phyloP scores from a whole-genome alignment of 768 basidiomycete species.

The Leccinum variicolor region DNA sequence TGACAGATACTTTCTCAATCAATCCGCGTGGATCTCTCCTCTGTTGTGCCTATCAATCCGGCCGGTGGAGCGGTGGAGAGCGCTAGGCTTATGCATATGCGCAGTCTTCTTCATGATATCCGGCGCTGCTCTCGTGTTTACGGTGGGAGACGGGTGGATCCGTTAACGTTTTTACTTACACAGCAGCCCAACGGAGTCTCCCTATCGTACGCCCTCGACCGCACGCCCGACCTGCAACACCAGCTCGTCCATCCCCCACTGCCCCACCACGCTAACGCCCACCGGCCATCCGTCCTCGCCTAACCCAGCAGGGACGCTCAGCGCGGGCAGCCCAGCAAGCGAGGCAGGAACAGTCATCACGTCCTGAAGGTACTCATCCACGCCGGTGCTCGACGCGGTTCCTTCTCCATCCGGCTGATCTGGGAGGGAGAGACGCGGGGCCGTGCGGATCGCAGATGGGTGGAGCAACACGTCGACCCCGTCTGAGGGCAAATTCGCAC shows the following conservation, averaged over 20 bases:
- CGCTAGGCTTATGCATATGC: no score
- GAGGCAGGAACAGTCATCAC: constrained; percentile 91
- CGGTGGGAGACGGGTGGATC: no score
- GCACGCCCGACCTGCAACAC: constrained; percentile 52
- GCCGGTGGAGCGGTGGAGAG: no score
- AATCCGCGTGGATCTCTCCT: neutral
- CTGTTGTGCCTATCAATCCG: no score
- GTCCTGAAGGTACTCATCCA: constrained; percentile 82
- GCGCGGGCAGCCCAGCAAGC: constrained; percentile 80
- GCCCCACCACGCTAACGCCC: constrained; percentile 79
- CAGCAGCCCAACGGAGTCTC: neutral
- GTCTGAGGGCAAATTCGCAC: neutral
- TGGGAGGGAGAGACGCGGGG: constrained; percentile 54
- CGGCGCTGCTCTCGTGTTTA: no score
- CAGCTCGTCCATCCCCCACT: constrained; percentile 76
- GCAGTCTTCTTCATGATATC: no score
- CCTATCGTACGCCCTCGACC: constrained; percentile 33
- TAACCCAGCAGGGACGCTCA: constrained; percentile 62
- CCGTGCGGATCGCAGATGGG: constrained; percentile 83
- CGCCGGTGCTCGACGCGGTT: constrained; percentile 8
- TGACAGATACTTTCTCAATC: neutral
- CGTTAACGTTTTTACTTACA: neutral
- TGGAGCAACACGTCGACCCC: constrained; percentile 82
- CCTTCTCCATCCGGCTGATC: neutral
- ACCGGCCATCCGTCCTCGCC: constrained; percentile 72